A percentile compares a stretch with the other conserved stretches of the same genome.
phyloP scores from a whole-genome alignment of 1,139 yeast species.

The Candida freyschussii region DNA sequence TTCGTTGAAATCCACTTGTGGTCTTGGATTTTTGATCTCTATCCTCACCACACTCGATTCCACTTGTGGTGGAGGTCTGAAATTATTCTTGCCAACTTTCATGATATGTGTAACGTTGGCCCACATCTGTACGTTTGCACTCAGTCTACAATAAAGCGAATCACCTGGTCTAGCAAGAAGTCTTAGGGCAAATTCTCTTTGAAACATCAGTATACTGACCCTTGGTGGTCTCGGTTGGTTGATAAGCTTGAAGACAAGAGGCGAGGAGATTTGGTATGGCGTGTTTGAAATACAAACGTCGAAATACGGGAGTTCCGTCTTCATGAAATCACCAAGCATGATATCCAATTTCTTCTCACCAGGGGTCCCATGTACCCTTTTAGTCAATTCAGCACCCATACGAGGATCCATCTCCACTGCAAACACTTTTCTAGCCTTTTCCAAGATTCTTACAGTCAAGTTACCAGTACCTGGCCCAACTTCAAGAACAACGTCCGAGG shows the following conservation, averaged over 20 bases:
- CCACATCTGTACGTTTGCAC: constrained; percentile 99
- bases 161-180: constrained; percentile 96
- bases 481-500: constrained; percentile 89
- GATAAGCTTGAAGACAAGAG: constrained; percentile 85
- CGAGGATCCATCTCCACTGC: constrained; percentile 99
- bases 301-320: constrained; percentile 89
- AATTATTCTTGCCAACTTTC: constrained; percentile 96
- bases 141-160: constrained; percentile 79
- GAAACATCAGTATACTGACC: constrained; percentile 94
- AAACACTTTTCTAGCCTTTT: constrained; percentile 84
- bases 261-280: constrained; percentile 96
- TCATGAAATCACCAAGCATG: constrained; percentile 91
- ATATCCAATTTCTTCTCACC: constrained; percentile 88
- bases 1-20: constrained; percentile 85
- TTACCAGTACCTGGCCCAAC: constrained; percentile 99
- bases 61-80: constrained; percentile 98
- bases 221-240: constrained; percentile 94
- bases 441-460: constrained; percentile 86
- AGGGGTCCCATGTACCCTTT: constrained; percentile 96
- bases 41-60: constrained; percentile 94
- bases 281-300: constrained; percentile 96
- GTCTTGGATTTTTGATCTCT: constrained; percentile 88
- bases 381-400: constrained; percentile 98
- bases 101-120: constrained; percentile 95
- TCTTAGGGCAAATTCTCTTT: constrained; percentile 92